Conservation (phyloP, 805 yeast species). For the Candida tallmaniae region DNA sequence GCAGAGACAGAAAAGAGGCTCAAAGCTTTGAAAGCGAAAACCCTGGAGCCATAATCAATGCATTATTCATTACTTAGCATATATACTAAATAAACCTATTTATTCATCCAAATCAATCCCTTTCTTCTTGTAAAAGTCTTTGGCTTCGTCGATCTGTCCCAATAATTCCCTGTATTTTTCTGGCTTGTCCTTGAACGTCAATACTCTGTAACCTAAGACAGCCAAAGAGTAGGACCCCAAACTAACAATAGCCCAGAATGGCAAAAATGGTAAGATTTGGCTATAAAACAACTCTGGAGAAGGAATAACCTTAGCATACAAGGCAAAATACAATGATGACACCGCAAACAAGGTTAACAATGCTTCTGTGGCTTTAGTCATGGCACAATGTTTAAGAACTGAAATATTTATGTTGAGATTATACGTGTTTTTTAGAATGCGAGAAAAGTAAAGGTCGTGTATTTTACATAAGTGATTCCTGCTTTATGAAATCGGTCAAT, state of each 20-base stretch:
- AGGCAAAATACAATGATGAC: constrained; percentile 51
- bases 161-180: constrained; percentile 61
- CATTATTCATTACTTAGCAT: not conserved
- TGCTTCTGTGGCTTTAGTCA: constrained; percentile 70
- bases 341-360: constrained; percentile 40
- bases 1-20: constrained; percentile 75
- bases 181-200: constrained; percentile 66
- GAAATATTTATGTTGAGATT: not conserved
- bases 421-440: constrained; percentile 1
- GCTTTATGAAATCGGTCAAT: constrained; percentile 37
- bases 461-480: constrained; percentile 18
- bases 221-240: constrained; percentile 68
- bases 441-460: not conserved
- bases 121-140: constrained; percentile 48
- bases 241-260: constrained; percentile 65
- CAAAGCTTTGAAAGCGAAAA: constrained; percentile 23
- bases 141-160: constrained; percentile 58
- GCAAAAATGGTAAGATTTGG: constrained; percentile 61
- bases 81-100: not conserved
- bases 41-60: not conserved
- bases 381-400: constrained; percentile 14
- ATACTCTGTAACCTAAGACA: constrained; percentile 64
- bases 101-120: constrained; percentile 47
- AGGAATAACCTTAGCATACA: constrained; percentile 52
- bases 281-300: constrained; percentile 41